Evolutionary conservation across 1,139 yeast genomes (phyloP).

Genomic region (Suzukiozyma palmioleophila): DNA sequence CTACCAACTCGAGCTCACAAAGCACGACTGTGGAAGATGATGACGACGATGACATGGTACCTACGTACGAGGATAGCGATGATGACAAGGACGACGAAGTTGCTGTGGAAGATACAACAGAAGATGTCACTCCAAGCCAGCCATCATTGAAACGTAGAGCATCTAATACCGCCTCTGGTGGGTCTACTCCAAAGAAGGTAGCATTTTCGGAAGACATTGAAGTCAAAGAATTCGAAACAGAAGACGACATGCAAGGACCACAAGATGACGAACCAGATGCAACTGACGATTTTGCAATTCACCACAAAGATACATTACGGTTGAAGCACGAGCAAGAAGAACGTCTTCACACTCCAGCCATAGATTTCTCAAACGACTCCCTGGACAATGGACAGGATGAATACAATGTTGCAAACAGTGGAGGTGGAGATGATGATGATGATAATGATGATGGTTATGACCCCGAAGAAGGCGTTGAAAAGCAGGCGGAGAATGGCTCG

Average conservation of each 20-base stretch:
- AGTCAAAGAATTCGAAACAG: constrained; percentile 40
- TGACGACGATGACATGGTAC: constrained; percentile 22
- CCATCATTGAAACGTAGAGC: constrained; percentile 19
- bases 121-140: constrained; percentile 12
- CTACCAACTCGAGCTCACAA: constrained; percentile 8
- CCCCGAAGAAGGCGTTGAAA: constrained; percentile 1
- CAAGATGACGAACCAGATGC: constrained; percentile 19
- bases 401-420: constrained; percentile 7
- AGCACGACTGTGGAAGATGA: constrained; percentile 7
- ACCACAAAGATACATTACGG: constrained; percentile 30
- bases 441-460: constrained; percentile 11
- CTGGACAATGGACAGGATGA: constrained; percentile 20
- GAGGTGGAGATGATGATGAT: constrained; percentile 9
- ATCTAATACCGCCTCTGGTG: constrained; percentile 22
- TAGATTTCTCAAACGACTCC: constrained; percentile 8
- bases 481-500: neutral
- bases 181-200: constrained; percentile 34
- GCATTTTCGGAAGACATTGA: constrained; percentile 46
- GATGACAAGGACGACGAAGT: constrained; percentile 16
- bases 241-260: constrained; percentile 25
- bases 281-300: constrained; percentile 16
- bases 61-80: constrained; percentile 28
- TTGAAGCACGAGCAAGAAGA: constrained; percentile 23
- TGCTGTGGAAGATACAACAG: constrained; percentile 22
- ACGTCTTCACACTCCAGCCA: constrained; percentile 5